phyloP scores from a whole-genome alignment of 495 filamentous ascomycete species.

The Bryoglossum gracile region DNA sequence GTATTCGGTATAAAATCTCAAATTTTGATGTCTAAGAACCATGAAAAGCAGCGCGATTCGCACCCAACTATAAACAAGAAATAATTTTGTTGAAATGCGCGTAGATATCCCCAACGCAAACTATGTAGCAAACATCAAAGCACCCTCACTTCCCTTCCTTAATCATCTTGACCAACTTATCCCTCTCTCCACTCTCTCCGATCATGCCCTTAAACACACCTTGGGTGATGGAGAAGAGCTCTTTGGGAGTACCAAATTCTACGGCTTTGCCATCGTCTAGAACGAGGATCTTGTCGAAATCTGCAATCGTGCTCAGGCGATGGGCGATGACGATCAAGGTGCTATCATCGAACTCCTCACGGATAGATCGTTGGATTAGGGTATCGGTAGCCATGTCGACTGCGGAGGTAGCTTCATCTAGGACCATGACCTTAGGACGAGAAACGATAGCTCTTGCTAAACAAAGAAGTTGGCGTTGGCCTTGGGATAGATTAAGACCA shows the following conservation, averaged over 20 bases:
- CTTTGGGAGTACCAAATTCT: constrained; percentile 64
- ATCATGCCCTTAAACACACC: constrained; percentile 64
- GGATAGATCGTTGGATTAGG: constrained; percentile 74
- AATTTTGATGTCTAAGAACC: no score
- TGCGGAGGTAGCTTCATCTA: constrained; percentile 85
- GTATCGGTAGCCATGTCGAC: constrained; percentile 84
- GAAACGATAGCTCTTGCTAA: constrained; percentile 80
- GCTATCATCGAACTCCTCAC: constrained; percentile 64
- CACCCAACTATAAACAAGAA: no score
- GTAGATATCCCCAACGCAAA: no score
- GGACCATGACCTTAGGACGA: constrained; percentile 74
- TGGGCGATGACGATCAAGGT: constrained; percentile 87
- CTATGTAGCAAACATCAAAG: not conserved
- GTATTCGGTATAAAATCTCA: no score
- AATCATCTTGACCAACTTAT: constrained; percentile 49
- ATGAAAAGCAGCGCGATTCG: no score
- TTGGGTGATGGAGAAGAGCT: constrained; percentile 53
- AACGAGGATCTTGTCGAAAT: constrained; percentile 80
- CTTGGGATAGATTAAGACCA: constrained; percentile 77
- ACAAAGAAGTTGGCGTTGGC: constrained; percentile 82
- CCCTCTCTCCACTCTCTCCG: constrained; percentile 65
- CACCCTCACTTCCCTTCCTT: not conserved
- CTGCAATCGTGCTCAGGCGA: constrained; percentile 74
- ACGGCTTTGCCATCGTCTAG: constrained; percentile 67
- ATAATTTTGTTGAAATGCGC: not conserved